Conservation (phyloP, 768 basidiomycete genomes). For the Lactarius evosmus region DNA sequence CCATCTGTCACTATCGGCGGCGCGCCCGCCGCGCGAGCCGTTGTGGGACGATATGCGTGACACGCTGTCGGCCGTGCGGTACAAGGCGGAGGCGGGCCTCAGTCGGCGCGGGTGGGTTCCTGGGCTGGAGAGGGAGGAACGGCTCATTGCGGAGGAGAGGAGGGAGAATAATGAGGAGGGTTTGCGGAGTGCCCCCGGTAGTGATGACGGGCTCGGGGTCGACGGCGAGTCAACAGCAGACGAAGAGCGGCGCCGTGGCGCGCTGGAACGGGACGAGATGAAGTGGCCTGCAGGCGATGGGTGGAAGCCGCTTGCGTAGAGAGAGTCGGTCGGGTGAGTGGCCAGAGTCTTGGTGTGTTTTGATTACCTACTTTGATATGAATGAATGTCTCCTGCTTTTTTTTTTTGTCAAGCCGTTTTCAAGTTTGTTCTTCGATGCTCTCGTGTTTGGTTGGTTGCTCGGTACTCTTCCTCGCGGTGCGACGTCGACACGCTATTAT, state of each 20-base stretch:
- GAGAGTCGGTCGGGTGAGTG: neutral
- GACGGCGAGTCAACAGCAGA: constrained; percentile 26
- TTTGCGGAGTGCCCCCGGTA: constrained; percentile 32
- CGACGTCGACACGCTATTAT: neutral
- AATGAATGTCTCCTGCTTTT: neutral
- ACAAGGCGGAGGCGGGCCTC: constrained; percentile 70
- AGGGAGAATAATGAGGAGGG: constrained; percentile 30
- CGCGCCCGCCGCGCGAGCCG: constrained; percentile 32
- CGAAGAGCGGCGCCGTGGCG: constrained; percentile 14
- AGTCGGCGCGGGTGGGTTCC: constrained; percentile 55
- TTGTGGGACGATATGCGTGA: constrained; percentile 41
- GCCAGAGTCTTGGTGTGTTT: neutral
- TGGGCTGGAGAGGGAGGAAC: constrained; percentile 38
- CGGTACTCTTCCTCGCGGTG: neutral
- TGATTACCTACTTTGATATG: constrained; percentile 6
- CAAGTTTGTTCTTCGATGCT: neutral
- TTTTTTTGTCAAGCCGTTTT: neutral
- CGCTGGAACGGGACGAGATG: constrained; percentile 47
- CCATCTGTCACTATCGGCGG: constrained; percentile 40
- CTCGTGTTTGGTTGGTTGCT: neutral
- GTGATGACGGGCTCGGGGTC: constrained; percentile 24
- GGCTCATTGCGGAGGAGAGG: constrained; percentile 40
- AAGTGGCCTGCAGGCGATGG: constrained; percentile 63
- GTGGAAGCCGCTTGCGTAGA: constrained; percentile 42
- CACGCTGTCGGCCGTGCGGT: constrained; percentile 45